Conservation (phyloP, 768 basidiomycete genomes). For the Suillus fuscotomentosus region DNA sequence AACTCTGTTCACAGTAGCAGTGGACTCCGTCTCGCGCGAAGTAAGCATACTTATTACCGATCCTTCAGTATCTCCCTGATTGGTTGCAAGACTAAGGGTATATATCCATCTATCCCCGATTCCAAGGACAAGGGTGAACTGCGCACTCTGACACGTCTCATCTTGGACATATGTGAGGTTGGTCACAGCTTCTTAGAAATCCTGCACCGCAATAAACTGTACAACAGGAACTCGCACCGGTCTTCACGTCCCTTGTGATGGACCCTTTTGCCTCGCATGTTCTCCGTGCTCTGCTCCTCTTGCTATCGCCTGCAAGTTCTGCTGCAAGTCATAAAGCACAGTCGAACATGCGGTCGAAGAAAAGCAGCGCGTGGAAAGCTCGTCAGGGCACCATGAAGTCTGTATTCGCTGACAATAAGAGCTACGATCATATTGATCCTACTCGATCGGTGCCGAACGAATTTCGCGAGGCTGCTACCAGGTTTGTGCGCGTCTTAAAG, state of each 20-base stretch:
- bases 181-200: constrained; percentile 19
- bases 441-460: constrained; percentile 37
- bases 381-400: constrained; percentile 81
- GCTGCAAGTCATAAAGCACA: constrained; percentile 34
- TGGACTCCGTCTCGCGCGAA: constrained; percentile 67
- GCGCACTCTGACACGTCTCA: constrained; percentile 58
- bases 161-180: constrained; percentile 67
- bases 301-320: constrained; percentile 66
- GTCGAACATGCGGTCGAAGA: constrained; percentile 73
- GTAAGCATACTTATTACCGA: constrained; percentile 31
- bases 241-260: constrained; percentile 64
- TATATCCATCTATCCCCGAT: constrained; percentile 48
- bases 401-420: constrained; percentile 54
- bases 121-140: constrained; percentile 62
- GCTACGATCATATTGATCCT: constrained; percentile 31
- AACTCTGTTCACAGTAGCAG: constrained; percentile 72
- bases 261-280: constrained; percentile 93
- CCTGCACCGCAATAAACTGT: constrained; percentile 1
- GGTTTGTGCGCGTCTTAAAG: constrained; percentile 52
- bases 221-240: constrained; percentile 66
- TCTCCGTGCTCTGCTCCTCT: constrained; percentile 71
- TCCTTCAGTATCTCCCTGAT: background rate
- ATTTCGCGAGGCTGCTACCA: constrained; percentile 45
- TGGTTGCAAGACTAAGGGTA: constrained; percentile 46
- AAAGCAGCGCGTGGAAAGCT: constrained; percentile 79